Conservation (phyloP, 306 rosid species). For the Psophocarpus tetragonolobus region DNA sequence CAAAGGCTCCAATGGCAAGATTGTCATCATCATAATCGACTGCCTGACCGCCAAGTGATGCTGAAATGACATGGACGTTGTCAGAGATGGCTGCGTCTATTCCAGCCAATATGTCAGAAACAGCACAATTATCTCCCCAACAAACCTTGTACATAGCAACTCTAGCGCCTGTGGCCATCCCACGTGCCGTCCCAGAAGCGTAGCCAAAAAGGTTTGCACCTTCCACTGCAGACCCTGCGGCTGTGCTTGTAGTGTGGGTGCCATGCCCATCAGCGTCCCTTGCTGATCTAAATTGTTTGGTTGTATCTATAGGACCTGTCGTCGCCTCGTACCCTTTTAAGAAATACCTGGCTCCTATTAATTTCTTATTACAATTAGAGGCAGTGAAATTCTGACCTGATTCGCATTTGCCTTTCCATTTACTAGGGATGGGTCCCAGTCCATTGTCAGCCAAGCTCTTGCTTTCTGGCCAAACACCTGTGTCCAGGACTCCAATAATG, state of each 20-base stretch:
- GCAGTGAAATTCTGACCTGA: conserved; percentile 58
- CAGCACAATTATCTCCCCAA: conserved; percentile 55
- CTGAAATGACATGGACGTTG: conserved; percentile 65
- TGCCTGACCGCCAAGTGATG: conserved; percentile 70
- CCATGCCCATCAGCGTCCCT: conserved; percentile 85
- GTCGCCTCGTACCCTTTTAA: conserved; percentile 52
- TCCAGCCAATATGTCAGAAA: conserved; percentile 66
- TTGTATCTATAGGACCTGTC: conserved; percentile 43
- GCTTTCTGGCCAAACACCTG: conserved; percentile 90
- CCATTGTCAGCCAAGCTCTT: conserved; percentile 75
- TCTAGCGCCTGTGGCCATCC: conserved; percentile 74
- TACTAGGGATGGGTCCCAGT: conserved; percentile 60
- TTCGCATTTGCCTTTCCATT: conserved; percentile 79
- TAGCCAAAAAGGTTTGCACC: conserved; percentile 59
- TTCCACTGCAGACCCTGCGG: conserved; percentile 60
- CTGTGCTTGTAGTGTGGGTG: conserved; percentile 78
- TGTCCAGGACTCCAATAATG: conserved; percentile 65
- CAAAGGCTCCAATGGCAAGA: conserved; percentile 70
- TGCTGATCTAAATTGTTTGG: conserved; percentile 55
- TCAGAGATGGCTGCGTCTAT: conserved; percentile 75
- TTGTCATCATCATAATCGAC: conserved; percentile 51
- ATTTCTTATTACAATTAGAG: conserved; percentile 64
- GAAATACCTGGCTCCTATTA: conserved; percentile 76
- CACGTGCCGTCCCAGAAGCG: conserved; percentile 76
- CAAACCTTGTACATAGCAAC: conserved; percentile 79